Base-by-base conservation (phyloP, 768 basidiomycete species). In the Russula vinacea region DNA sequence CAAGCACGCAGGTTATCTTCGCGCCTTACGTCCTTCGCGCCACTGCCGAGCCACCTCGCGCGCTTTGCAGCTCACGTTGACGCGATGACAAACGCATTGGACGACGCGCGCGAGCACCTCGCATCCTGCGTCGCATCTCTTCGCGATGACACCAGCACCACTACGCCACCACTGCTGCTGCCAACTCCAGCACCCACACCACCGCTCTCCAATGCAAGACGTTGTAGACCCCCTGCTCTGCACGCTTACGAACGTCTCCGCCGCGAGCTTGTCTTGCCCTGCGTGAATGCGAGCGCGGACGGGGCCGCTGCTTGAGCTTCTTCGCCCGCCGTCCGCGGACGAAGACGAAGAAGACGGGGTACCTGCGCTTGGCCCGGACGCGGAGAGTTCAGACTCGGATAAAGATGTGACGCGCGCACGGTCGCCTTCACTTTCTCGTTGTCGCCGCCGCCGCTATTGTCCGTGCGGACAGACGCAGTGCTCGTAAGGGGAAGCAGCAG, bases 251-350 rank as follows among this genome's bases (percentile, higher is more conserved):
- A 92, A 61, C 78, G 86, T 0, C 78, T 93, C 17, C 81, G 91
- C 13, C 81, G 84, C 5, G 89, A 92, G 69, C 80, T 94, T 9
- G 91, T 9, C 74, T 88, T 26, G 91, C 90, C 1, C 75, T 93
- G 35, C 77, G 90, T 8, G 92, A 93, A 70, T 93, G 90, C 71
- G 91, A 93, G 73, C 82, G 91, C 9, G 91, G 91, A 0, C 78
- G 88, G 86, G 84, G 45, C 80, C 81, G 19, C 76, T 93, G 37
- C 68, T 86, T 1, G 81, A 84, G 56, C 75, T 88, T 59, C 73
- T 90, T 4, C 71, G 78, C n/a, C 84, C 85, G 0, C 75, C 76
- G 5, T 73, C 75, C 5, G 78, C 76, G 0, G 78, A 77, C 2
- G 79, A 77, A 22, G 77, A 80, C 44, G 75, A 76, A 19, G 79